Evolutionary conservation across 495 filamentous ascomycete species (phyloP), one percentile per base, ranked within the genome.

Genomic region (Aspergillus affinis): DNA sequence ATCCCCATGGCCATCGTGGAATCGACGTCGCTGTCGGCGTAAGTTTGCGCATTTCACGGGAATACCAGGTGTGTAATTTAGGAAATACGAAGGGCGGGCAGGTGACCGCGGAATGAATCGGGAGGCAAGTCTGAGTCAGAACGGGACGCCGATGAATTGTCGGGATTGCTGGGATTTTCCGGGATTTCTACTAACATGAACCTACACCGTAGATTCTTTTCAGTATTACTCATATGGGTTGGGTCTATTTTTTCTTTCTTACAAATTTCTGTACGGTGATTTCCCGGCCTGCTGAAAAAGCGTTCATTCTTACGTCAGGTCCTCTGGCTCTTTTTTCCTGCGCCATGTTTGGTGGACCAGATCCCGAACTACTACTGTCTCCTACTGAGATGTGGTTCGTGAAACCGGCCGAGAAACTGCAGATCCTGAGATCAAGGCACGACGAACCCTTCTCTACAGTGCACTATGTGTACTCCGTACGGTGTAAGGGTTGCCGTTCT

Each of bases 41-140:
- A 29, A 51, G 27, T 20, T 48, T 10, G 10, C 10, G 17, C 41
- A 2, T 59, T 52, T 53, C 57, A 29, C 44, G n/a, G 0, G 3
- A 19, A 46, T 48, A 53, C 49, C 4, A 10, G 8, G 3, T 7
- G n/a, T 10, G 51, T 59, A 48, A 53, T 52, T 29, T 47, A 21
- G 26, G 20, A 20, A 21, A 50, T 2, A 48, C 48, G 57, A 54
- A 47, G 44, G 4, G 18, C 17, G 2, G 48, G 60, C 71, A 72
- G 69, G 65, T 73, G 71, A 73, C 64, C 18, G 69, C 71, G 71
- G 71, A 57, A 61, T 45, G 60, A 67, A 59, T 56, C 71, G 71
- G 71, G 62, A 54, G 60, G 60, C 20, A 32, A 12, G 3, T 36
- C 54, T 48, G 55, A 53, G 47, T 44, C 45, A 54, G 9, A 26